Base-by-base conservation (phyloP, 2,329 filamentous ascomycete genomes). In the Alternaria consortialis region DNA sequence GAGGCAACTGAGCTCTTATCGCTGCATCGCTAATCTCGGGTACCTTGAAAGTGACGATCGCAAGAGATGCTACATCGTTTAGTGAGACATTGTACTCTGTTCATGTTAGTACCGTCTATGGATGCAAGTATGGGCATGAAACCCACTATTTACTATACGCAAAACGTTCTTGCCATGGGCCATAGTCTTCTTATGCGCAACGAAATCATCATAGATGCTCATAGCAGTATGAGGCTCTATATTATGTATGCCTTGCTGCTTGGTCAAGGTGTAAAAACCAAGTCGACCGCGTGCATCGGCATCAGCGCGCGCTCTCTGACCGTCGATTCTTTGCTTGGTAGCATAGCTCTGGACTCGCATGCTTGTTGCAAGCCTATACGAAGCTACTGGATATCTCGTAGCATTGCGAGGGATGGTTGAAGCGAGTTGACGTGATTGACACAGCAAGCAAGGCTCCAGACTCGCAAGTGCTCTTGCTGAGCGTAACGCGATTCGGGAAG, bases 191-290 rank as follows among this genome's bases (percentile, higher is more conserved):
- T 68, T 67, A 4, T 69, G 62, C 13, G 57, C 55, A 9, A 72
- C 51, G 27, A 76, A 75, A 9, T 76, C 70, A 51, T 53, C 52
- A 39, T 72, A 65, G n/a, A 77, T 67, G 37, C 63, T 59, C 31
- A 74, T 65, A 37, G 73, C 72, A 6, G 50, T 63, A 12, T 56
- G 23, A 7, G 63, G 37, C 23, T 68, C 60, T 37, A 72, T 64
- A 5, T 57, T 32, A 31, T 75, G 47, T n/a, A 63, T 5, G 4
- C 60, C 64, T 34, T 73, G 66, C 7, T 54, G 56, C 23, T 67
- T 62, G 31, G 56, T 64, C 40, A 73, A 40, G 13, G 47, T 64
- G 37, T 72, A 75, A 44, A 66, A 69, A 29, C 62, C 65, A 3
- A 65, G 12, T 12, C 73, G 72, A 27, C 40, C 56, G 25, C 65